These are phyloP conservation scores for Coniosporium uncinatum DNA, from an alignment of 2,329 filamentous ascomycete species.

Conservation along the genomic window DNA sequence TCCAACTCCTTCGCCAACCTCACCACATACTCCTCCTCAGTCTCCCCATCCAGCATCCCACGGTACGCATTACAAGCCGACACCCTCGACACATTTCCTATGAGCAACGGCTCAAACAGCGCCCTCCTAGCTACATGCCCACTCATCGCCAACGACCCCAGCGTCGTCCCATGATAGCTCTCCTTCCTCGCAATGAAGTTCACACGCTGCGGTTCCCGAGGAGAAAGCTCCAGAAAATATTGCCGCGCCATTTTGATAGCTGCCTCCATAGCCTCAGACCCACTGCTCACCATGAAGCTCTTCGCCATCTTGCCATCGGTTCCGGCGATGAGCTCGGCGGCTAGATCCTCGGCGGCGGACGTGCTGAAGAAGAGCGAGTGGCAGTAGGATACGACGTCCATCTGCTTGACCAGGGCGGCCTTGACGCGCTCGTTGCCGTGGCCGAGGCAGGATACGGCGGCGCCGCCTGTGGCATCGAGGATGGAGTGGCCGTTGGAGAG, in stretches of 20 bases:
- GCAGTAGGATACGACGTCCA: conserved; percentile 53
- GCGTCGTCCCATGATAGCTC: conserved; percentile 66
- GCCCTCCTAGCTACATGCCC: conserved; percentile 55
- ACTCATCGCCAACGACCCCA: conserved; percentile 60
- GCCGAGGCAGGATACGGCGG: conserved; percentile 67
- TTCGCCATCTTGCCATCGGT: conserved; percentile 47
- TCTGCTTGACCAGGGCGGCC: conserved; percentile 53
- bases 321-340: conserved; percentile 39
- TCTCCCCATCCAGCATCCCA: conserved; percentile 44
- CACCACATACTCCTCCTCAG: conserved; percentile 51
- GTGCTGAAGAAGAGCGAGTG: conserved; percentile 54
- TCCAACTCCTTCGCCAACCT: conserved; percentile 62
- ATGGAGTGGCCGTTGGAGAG: conserved; percentile 52
- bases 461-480: conserved; percentile 69
- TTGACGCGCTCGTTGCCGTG: conserved; percentile 57
- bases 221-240: conserved; percentile 53
- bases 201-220: conserved; percentile 45
- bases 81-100: conserved; percentile 51
- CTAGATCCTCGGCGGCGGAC: conserved; percentile 45
- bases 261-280: conserved; percentile 65
- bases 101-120: conserved; percentile 55
- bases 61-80: conserved; percentile 65
- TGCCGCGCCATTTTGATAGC: conserved; percentile 63
- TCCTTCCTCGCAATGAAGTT: conserved; percentile 59
- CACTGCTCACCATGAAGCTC: conserved; percentile 52